Evolutionary conservation across 495 filamentous ascomycete species (phyloP).

Genomic region (Articulospora tetracladia): DNA sequence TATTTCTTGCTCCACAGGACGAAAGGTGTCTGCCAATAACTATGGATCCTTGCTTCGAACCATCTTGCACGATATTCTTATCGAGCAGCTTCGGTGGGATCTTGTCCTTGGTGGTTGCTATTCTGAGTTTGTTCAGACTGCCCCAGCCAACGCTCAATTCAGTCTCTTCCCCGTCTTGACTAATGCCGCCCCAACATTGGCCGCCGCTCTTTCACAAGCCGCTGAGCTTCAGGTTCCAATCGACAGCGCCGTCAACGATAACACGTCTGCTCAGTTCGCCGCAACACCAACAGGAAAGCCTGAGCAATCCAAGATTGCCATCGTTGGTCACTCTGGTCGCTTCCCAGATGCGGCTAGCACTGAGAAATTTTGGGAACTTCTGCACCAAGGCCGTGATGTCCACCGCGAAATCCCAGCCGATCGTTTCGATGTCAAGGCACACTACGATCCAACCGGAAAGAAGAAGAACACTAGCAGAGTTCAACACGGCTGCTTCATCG

Average conservation of each 20-base stretch:
- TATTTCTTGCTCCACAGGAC: background rate
- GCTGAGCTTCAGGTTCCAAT: background rate
- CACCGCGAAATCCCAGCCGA: conserved; percentile 41
- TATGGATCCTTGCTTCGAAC: background rate
- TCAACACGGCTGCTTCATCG: conserved; percentile 43
- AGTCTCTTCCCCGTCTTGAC: background rate
- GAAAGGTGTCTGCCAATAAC: background rate
- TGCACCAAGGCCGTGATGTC: conserved; percentile 33
- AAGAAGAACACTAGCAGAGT: conserved; percentile 31
- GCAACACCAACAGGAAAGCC: background rate
- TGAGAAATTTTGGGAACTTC: conserved; percentile 43
- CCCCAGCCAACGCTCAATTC: background rate
- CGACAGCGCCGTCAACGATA: background rate
- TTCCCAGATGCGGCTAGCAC: conserved; percentile 39
- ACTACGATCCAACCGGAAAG: conserved; percentile 35
- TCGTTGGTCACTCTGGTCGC: conserved; percentile 38
- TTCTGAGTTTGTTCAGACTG: background rate
- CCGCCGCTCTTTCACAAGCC: background rate
- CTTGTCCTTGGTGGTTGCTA: conserved; percentile 22
- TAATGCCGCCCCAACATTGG: background rate
- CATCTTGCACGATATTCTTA: background rate
- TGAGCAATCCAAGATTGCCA: conserved; percentile 29
- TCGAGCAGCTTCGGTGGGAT: conserved; percentile 31
- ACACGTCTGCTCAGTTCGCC: background rate
- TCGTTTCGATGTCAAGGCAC: conserved; percentile 38